Evolutionary conservation across 2,329 filamentous ascomycete species (phyloP), one percentile per base, ranked within the genome.

Genomic region (Balansia obtecta): DNA sequence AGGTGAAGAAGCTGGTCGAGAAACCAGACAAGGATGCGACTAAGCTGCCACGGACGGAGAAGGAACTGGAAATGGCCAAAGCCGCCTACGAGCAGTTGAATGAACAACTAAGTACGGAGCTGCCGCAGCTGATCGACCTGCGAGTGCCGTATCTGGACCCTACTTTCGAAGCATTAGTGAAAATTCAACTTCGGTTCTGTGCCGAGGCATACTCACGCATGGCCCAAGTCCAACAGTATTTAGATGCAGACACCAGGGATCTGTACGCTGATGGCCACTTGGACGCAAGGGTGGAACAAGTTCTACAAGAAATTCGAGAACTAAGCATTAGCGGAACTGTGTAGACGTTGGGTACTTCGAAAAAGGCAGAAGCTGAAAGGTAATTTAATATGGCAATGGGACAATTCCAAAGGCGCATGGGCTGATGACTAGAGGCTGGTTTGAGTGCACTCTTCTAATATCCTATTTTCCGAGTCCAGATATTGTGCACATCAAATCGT

Each of bases 11-110:
- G 68, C 81, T 98, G 39, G 88, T 88, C 49, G 94, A 98, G 70
- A 97, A 98, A 74, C 93, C 93, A 45, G 93, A 98, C 75, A 98
- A 98, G 75, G 93, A 98, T 65, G 88, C 89, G 13, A 91, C 88
- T 48, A 98, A 97, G 73, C 81, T 98, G 50, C 93, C 94, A 1
- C 87, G 91, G 50, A 88, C 91, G 22, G 93, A 98, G 67, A 94
- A 94, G 74, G 94, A 98, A 69, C 83, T 89, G 66, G 90, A 97
- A 60, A 88, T 96, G 79, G 88, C 91, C 56, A 91, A 87, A 68
- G 82, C 81, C 51, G 87, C 88, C 10, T 98, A 98, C 73, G 93
- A 98, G 66, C 88, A 95, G 69, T 76, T 98, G 60, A 98, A 98
- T 70, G 90, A 97, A 62, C 94, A 97, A 68, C 79, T 98, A 48